These are phyloP conservation scores for Lasiodiplodia sp. DNA, from an alignment of 2,329 filamentous ascomycete species.

Conservation along the genomic window DNA sequence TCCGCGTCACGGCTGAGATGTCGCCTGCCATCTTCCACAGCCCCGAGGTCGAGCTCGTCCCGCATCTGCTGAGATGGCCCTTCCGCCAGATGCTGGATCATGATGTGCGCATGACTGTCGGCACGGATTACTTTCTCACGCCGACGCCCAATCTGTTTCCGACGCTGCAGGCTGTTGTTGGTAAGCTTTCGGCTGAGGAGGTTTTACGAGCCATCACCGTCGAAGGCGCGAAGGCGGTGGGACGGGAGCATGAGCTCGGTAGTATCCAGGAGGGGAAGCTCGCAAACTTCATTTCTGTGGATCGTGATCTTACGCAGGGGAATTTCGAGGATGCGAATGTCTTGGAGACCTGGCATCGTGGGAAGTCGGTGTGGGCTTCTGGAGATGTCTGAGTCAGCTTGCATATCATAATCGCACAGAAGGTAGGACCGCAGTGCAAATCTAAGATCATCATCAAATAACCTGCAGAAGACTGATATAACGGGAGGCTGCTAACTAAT, in stretches of 20 bases:
- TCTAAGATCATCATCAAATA: no score
- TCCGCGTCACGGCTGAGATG: constrained; percentile 47
- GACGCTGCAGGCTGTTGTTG: constrained; percentile 27
- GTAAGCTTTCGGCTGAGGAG: neutral
- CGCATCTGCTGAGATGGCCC: constrained; percentile 39
- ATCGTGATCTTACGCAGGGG: constrained; percentile 41
- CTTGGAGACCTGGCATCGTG: neutral
- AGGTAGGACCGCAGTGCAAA: no score
- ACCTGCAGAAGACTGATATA: no score
- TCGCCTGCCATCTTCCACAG: constrained; percentile 41
- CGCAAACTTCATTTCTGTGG: constrained; percentile 43
- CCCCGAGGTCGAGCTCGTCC: constrained; percentile 30
- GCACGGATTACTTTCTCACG: constrained; percentile 37
- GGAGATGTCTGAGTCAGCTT: no score
- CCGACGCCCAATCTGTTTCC: constrained; percentile 34
- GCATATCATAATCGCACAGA: no score
- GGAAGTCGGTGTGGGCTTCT: neutral
- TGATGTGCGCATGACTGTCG: constrained; percentile 42
- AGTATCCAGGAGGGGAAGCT: constrained; percentile 44
- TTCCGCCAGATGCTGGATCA: constrained; percentile 39
- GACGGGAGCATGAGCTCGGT: constrained; percentile 37
- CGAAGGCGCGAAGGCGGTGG: constrained; percentile 41
- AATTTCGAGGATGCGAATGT: constrained; percentile 38
- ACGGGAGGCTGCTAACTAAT: no score
- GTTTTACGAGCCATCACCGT: constrained; percentile 39